A percentile compares a stretch with the other conserved stretches of the same genome.
Evolutionary conservation across 345 rosid species (phyloP).

Genomic region (Populus deltoides): DNA sequence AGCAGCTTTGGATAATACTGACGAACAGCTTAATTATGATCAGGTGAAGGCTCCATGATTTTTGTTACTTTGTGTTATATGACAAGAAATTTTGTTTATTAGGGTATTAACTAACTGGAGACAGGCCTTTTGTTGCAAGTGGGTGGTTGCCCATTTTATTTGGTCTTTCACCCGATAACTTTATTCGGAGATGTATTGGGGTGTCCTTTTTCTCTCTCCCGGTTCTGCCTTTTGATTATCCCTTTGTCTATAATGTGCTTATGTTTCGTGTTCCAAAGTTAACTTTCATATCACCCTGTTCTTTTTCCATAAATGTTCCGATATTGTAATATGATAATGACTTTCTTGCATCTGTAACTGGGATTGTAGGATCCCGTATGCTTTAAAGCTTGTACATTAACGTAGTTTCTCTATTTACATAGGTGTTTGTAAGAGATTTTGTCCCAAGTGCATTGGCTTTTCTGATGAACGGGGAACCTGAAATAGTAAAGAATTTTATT

Average conservation of each 20-base stretch:
- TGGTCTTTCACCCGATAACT: not conserved
- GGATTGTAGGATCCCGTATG: not conserved
- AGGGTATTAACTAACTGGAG: not conserved
- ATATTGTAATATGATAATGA: not conserved
- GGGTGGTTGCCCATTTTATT: not conserved
- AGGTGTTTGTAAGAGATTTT: conserved; percentile 97
- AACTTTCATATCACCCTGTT: not conserved
- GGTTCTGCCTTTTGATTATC: not conserved
- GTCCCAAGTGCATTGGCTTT: conserved; percentile 89
- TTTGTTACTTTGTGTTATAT: not conserved
- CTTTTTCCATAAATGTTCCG: not conserved
- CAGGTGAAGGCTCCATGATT: conserved; percentile 48
- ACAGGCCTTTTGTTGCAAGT: not conserved
- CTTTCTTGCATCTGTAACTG: not conserved
- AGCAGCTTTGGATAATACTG: conserved; percentile 78
- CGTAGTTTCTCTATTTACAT: conserved; percentile 5
- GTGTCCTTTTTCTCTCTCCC: not conserved
- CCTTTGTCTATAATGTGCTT: not conserved
- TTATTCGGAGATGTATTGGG: not conserved
- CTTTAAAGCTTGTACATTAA: not conserved
- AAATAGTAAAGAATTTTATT: conserved; percentile 78
- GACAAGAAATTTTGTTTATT: not conserved
- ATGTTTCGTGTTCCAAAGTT: not conserved
- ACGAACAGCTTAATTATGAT: conserved; percentile 84
- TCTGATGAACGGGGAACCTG: conserved; percentile 83